These are phyloP conservation scores for Rubia yunnanensis DNA, from an alignment of 257 asterid genomes.

Conservation along the genomic window DNA sequence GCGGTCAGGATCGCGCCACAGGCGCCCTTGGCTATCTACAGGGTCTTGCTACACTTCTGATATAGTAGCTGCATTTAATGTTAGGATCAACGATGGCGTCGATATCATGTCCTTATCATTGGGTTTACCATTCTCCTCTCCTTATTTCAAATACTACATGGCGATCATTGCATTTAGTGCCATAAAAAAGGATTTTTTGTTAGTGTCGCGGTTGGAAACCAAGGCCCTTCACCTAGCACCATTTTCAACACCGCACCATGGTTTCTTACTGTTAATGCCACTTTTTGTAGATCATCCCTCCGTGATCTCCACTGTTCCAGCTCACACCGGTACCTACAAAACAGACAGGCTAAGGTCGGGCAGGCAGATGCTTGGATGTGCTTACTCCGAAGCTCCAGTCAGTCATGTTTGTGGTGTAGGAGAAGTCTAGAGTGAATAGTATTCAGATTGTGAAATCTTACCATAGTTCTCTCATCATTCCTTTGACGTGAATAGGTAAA, in stretches of 20 bases:
- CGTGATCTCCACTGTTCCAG: too few relatives aligned
- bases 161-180: slow-evolving; percentile 36
- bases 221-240: slow-evolving; percentile 11
- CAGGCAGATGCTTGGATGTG: too few relatives aligned
- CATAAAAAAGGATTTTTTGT: slow-evolving; percentile 39
- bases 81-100: neutral
- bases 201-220: slow-evolving; percentile 31
- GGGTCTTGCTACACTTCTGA: slow-evolving; percentile 1
- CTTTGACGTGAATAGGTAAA: too few relatives aligned
- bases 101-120: slow-evolving; percentile 33
- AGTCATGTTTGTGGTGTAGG: too few relatives aligned
- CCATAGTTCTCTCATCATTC: too few relatives aligned
- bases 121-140: slow-evolving; percentile 1
- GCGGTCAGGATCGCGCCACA: slow-evolving; percentile 51
- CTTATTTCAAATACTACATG: slow-evolving; percentile 3
- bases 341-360: too few relatives aligned
- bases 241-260: neutral
- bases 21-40: slow-evolving; percentile 49
- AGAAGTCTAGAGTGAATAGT: too few relatives aligned
- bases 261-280: neutral
- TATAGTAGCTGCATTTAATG: slow-evolving; percentile 37
- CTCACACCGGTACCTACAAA: too few relatives aligned
- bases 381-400: too few relatives aligned
- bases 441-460: too few relatives aligned
- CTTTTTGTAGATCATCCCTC: too few relatives aligned